Evolutionary conservation across 306 rosid genomes (phyloP), one percentile per base, ranked within the genome.

Genomic region (Begonia fuchsioides): DNA sequence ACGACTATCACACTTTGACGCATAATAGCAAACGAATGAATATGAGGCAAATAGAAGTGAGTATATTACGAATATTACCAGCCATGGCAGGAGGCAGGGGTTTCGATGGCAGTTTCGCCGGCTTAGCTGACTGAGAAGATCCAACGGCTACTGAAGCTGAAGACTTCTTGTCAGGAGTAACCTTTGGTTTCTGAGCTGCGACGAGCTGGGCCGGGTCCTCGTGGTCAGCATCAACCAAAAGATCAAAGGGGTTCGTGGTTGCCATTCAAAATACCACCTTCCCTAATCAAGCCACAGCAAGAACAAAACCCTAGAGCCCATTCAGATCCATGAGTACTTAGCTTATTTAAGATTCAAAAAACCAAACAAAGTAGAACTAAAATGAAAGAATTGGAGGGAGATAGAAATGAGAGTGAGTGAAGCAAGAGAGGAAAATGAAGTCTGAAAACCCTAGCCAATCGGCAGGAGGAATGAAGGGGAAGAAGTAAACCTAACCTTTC

Each of bases 61-160:
- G 40, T 39, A 26, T 2, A 26, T 0, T 19, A 26, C 8, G 35
- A 26, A 50, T 17, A 65, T 39, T 49, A 71, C 78, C 78, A 57
- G 86, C 73, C 71, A 74, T 78, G 16, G 78, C 58, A 13, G 81
- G 86, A 45, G 86, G 86, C 9, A 63, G 55, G 2, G 86, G 86
- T 78, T 78, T 78, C 62, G 78, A 62, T 2, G 86, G 86, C 1
- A 78, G 66, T 64, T 71, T 75, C 7, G 78, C 81, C 2, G 81
- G 65, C 69, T 73, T 68, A 2, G 72, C 67, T 1, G 74, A 68
- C 59, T 52, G 73, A 49, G 45, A 11, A 5, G 14, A 10, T 11
- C 10, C 50, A 11, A 40, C 8, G 39, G 65, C 41, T 12, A 17
- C 68, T 9, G 40, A 72, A 57, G 59, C 52, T n/a, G 43, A 56